Evolutionary conservation across 129 eudicot species (phyloP).

Genomic region (Helianthus annuus): HanXRQr2.0-SUNRISE NC_035448.2:120219941-120220440

Average conservation of each 20-base stretch:
- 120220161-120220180: slow-evolving; percentile 66
- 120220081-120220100: slow-evolving; percentile 17
- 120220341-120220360: slow-evolving; percentile 71
- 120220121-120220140: slow-evolving; percentile 47
- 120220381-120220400: not conserved
- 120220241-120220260: slow-evolving; percentile 66
- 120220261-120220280: slow-evolving; percentile 81
- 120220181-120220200: slow-evolving; percentile 36
- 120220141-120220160: slow-evolving; percentile 65
- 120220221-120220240: slow-evolving; percentile 29
- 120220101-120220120: slow-evolving; percentile 33
- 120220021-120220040: slow-evolving; percentile 24
- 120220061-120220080: slow-evolving; percentile 17
- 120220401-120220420: too few relatives aligned
- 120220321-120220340: slow-evolving; percentile 76
- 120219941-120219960: not conserved
- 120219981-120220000: slow-evolving; percentile 43
- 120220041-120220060: slow-evolving; percentile 23
- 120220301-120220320: slow-evolving; percentile 94
- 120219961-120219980: slow-evolving; percentile 7
- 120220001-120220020: slow-evolving; percentile 18
- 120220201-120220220: slow-evolving; percentile 28
- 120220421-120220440: not conserved
- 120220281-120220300: slow-evolving; percentile 92
- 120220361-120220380: slow-evolving; percentile 9